These are phyloP conservation scores for Clonostachys rosea DNA, from an alignment of 2,329 filamentous ascomycete genomes.

Conservation along the genomic window DNA sequence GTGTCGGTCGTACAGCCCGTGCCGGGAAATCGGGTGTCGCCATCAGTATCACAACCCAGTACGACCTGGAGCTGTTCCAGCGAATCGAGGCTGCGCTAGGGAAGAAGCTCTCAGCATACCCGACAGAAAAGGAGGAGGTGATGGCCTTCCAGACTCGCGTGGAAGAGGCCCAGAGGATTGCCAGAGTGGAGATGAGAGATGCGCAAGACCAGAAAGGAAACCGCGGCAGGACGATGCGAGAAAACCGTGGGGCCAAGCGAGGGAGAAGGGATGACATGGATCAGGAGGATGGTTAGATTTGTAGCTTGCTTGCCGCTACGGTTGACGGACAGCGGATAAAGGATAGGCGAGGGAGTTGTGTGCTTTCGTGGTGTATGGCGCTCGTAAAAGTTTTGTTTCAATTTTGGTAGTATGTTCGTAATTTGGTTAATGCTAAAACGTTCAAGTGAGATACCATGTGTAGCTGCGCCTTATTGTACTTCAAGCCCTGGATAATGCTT, in stretches of 20 bases:
- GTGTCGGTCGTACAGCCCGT: constrained; percentile 82
- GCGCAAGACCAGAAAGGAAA: constrained; percentile 65
- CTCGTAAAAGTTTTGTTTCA: no score
- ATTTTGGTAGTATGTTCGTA: no score
- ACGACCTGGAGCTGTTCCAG: constrained; percentile 76
- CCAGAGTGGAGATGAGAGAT: constrained; percentile 77
- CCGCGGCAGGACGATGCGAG: constrained; percentile 39
- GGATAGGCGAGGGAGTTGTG: no score
- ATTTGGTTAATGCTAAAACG: no score
- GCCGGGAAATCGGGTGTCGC: constrained; percentile 82
- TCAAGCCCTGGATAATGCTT: no score
- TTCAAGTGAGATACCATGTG: no score
- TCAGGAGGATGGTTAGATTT: constrained; percentile 59
- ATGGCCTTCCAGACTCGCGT: constrained; percentile 76
- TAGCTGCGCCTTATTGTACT: no score
- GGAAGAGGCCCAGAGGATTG: constrained; percentile 77
- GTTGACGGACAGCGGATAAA: no score
- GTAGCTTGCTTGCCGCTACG: no score
- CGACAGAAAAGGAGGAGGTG: constrained; percentile 74
- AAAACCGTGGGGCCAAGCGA: constrained; percentile 33
- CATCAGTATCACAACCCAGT: constrained; percentile 79
- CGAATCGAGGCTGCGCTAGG: constrained; percentile 80
- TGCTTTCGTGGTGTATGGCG: no score
- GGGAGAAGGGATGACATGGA: constrained; percentile 64
- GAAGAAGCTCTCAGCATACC: constrained; percentile 67